Base-by-base conservation (phyloP, 139 green algal species). In the Yamagishiella unicocca region DNA sequence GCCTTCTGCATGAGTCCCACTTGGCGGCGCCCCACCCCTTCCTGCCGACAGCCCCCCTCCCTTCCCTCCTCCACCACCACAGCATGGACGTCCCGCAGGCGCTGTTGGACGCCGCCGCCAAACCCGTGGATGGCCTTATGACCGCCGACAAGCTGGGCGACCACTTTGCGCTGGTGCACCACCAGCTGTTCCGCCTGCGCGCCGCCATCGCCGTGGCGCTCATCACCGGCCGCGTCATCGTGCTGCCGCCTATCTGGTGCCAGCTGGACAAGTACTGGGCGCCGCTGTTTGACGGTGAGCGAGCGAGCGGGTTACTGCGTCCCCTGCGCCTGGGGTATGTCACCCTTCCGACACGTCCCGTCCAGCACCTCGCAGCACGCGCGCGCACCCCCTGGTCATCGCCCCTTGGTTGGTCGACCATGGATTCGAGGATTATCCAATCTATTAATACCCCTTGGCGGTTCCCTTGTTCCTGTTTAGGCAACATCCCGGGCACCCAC, bases 231-330 rank as follows among this genome's bases (percentile, higher is more conserved):
- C 89, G 95, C 10, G 92, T 90, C 12, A 79, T 97, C 24, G 85
- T 97, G 21, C 89, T 97, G 82, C 95, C 96, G 8, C 67, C 90
- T 40, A 90, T 97, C 40, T 94, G 73, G 85, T 97, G 94, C 76
- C 92, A 93, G 35, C 89, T 94, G 53, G 96, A 98, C 88, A 89
- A 95, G 42, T 96, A 95, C 84, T 98, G 96, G 96, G 93, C 93
- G 25, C 93, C 94, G 9, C 96, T 98, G n/a, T 61, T 96, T 73
- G 46, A 88, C 22, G 88, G 88, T 92, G 81, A 83, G 86, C 19
- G 35, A 1, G 27, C 12, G n/a, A n/a, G n/a, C n/a, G n/a, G n/a
- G n/a, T n/a, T n/a, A n/a, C n/a, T n/a, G n/a, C n/a, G n/a, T n/a
- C n/a, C n/a, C n/a, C n/a, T n/a, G n/a, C n/a, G n/a, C n/a, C n/a